Evolutionary conservation across 2,329 filamentous ascomycete species (phyloP).

Genomic region (Ceratocystis albifundus): DNA sequence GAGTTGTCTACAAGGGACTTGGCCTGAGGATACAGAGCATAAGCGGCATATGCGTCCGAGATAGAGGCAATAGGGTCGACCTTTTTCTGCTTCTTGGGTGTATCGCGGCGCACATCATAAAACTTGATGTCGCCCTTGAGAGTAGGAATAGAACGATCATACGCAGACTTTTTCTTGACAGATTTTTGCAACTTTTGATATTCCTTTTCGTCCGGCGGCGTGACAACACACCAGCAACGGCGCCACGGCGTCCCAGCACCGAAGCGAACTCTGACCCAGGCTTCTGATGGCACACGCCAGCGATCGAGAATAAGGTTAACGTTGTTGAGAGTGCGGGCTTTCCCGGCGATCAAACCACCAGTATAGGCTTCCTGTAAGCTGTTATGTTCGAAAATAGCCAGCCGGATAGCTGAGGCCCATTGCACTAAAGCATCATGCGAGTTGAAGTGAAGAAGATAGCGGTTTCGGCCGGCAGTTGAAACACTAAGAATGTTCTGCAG

Average conservation of each 20-base stretch:
- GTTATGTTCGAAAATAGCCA: slow-evolving; percentile 88
- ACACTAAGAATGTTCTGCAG: slow-evolving; percentile 92
- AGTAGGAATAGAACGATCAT: slow-evolving; percentile 58
- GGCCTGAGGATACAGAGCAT: slow-evolving; percentile 89
- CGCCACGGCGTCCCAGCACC: slow-evolving; percentile 93
- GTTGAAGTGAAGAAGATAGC: slow-evolving; percentile 92
- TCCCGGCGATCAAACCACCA: slow-evolving; percentile 86
- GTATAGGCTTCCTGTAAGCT: slow-evolving; percentile 94
- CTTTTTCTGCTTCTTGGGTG: slow-evolving; percentile 89
- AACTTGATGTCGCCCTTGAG: slow-evolving; percentile 89
- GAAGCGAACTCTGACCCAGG: slow-evolving; percentile 92
- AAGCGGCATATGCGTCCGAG: slow-evolving; percentile 79
- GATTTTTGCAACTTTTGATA: slow-evolving; percentile 72
- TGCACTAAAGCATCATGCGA: slow-evolving; percentile 85
- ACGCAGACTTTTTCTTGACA: slow-evolving; percentile 67
- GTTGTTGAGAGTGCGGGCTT: slow-evolving; percentile 79
- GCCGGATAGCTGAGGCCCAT: slow-evolving; percentile 88
- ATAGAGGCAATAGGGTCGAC: slow-evolving; percentile 81
- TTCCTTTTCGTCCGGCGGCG: slow-evolving; percentile 88
- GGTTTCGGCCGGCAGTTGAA: slow-evolving; percentile 88
- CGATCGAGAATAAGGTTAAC: slow-evolving; percentile 83
- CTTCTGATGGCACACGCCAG: slow-evolving; percentile 63
- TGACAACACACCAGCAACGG: slow-evolving; percentile 91
- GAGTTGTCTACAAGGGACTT: slow-evolving; percentile 91
- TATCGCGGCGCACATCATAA: slow-evolving; percentile 64